These are phyloP conservation scores for Trapa incisa DNA, from an alignment of 345 rosid genomes.

Conservation along the genomic window DNA sequence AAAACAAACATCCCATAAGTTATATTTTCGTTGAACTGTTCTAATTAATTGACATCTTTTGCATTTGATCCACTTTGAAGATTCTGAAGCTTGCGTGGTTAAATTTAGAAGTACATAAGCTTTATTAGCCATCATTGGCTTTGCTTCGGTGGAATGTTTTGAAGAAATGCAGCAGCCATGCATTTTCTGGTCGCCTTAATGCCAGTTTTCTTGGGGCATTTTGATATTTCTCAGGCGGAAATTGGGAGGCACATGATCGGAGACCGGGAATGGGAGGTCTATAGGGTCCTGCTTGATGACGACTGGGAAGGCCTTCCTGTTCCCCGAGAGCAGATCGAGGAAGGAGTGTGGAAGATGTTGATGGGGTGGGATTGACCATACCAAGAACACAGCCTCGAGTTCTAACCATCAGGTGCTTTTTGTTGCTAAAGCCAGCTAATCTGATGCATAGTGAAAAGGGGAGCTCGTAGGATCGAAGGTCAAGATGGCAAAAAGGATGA, in stretches of 20 bases:
- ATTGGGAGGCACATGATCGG: conserved; percentile 62
- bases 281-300: conserved; percentile 70
- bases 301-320: conserved; percentile 53
- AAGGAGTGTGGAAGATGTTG: conserved; percentile 68
- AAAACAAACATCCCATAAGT: not conserved
- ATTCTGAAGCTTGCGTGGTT: not conserved
- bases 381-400: not conserved
- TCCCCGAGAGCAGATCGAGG: conserved; percentile 47
- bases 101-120: not conserved
- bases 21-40: not conserved
- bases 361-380: conserved; percentile 73
- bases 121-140: too few species aligned
- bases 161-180: too few species aligned
- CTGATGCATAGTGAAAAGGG: not conserved
- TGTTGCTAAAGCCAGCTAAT: not conserved
- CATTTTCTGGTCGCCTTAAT: too few species aligned
- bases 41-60: not conserved
- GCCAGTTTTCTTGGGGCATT: not conserved
- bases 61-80: not conserved
- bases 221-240: conserved; percentile 48
- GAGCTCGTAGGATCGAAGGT: not conserved
- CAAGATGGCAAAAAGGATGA: not conserved
- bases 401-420: not conserved
- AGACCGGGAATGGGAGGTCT: conserved; percentile 85
- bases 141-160: too few species aligned